Percentiles rank a stretch among this genome's conserved stretches.
phyloP scores from a whole-genome alignment of 441 rosid genomes.

The Omphalea diandra region DNA sequence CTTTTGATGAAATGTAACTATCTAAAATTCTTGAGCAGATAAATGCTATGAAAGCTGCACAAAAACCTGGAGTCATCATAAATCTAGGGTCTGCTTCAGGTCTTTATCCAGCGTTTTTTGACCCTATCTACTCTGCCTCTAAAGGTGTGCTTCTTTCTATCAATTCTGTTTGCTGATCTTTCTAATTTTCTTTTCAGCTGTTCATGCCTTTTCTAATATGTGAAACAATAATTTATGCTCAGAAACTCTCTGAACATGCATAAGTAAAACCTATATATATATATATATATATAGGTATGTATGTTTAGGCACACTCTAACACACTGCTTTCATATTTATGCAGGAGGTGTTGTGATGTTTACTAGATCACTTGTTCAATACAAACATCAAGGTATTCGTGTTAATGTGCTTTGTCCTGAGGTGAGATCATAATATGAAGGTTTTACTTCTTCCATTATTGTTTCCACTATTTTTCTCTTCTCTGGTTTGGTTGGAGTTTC shows the following conservation, averaged over 20 bases:
- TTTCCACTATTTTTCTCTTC: not conserved
- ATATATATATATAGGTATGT: too few species aligned
- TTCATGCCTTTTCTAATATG: not conserved
- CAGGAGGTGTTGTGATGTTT: slow-evolving; percentile 87
- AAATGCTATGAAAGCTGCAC: slow-evolving; percentile 62
- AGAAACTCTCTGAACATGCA: not conserved
- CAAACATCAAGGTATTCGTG: slow-evolving; percentile 72
- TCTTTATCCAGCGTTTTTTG: slow-evolving; percentile 65
- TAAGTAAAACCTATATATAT: not conserved
- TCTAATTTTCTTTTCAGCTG: not conserved
- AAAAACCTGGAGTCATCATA: slow-evolving; percentile 89
- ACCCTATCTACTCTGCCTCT: slow-evolving; percentile 72
- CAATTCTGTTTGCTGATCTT: not conserved
- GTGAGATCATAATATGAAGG: slow-evolving; percentile 36
- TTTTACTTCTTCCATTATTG: not conserved
- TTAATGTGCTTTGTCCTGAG: slow-evolving; percentile 99
- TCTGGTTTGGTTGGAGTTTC: not conserved
- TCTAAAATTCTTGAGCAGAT: slow-evolving; percentile 44
- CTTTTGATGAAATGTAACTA: not conserved
- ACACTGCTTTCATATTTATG: not conserved
- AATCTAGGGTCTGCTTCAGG: slow-evolving; percentile 92
- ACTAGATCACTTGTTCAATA: slow-evolving; percentile 70
- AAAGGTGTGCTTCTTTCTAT: slow-evolving; percentile 58
- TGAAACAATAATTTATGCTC: not conserved
- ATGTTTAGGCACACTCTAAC: too few species aligned